Evolutionary conservation across 1,284 basidiomycete genomes (phyloP).

Genomic region (Kalmanozyma brasiliensis): DNA sequence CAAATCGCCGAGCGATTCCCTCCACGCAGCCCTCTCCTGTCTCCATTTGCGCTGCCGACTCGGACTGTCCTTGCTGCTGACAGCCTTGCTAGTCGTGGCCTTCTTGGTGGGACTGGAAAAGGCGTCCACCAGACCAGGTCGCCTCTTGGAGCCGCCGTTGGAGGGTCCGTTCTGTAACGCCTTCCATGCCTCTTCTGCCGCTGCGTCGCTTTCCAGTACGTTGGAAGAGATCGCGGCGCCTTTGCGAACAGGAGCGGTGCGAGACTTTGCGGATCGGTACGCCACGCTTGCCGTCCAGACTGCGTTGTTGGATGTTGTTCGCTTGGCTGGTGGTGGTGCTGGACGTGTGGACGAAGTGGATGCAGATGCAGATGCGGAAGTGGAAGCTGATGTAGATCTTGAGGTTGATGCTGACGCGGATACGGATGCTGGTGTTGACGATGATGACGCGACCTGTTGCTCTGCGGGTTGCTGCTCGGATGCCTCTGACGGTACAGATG

Average conservation of each 20-base stretch:
- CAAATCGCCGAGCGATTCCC: slow-evolving; percentile 36
- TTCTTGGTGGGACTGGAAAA: slow-evolving; percentile 42
- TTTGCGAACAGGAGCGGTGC: slow-evolving; percentile 32
- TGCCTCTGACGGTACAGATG: not conserved
- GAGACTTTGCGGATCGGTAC: slow-evolving; percentile 33
- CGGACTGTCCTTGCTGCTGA: slow-evolving; percentile 6
- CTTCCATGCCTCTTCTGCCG: slow-evolving; percentile 27
- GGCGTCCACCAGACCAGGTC: slow-evolving; percentile 41
- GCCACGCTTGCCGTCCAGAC: slow-evolving; percentile 50
- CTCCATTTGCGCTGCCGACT: slow-evolving; percentile 35
- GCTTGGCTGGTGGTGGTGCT: slow-evolving; percentile 6
- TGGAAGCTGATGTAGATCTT: slow-evolving; percentile 1
- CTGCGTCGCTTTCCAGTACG: slow-evolving; percentile 14
- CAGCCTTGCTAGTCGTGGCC: not conserved
- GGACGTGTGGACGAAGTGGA: not conserved
- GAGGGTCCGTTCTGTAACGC: slow-evolving; percentile 21
- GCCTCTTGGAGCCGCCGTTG: slow-evolving; percentile 5
- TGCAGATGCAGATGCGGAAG: not conserved
- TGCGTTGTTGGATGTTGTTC: slow-evolving; percentile 28
- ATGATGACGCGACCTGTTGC: slow-evolving; percentile 1
- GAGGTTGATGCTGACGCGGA: slow-evolving; percentile 8
- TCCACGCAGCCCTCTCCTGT: slow-evolving; percentile 41
- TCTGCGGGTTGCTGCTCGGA: not conserved
- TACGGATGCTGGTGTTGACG: slow-evolving; percentile 1
- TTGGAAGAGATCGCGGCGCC: slow-evolving; percentile 13